Evolutionary conservation across 768 basidiomycete genomes (phyloP).

Genomic region (Boletus eberwhitei): DNA sequence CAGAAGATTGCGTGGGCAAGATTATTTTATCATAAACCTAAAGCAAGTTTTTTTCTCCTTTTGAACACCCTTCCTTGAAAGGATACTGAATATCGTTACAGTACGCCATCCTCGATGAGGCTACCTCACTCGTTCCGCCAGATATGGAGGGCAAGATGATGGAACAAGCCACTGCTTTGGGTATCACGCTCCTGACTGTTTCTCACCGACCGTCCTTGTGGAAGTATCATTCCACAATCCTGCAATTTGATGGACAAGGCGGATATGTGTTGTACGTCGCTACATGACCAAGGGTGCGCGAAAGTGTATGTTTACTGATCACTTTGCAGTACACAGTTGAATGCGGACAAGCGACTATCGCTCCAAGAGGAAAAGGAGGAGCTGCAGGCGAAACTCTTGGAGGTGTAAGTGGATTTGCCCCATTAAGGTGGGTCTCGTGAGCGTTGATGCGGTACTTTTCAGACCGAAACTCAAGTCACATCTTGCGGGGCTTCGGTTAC

Average conservation of each 20-base stretch:
- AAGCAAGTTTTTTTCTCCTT: constrained; percentile 44
- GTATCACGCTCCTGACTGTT: constrained; percentile 91
- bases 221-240: constrained; percentile 85
- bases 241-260: constrained; percentile 93
- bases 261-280: constrained; percentile 86
- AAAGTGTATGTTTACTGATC: neutral
- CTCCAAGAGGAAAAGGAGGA: constrained; percentile 94
- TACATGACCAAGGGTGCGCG: neutral
- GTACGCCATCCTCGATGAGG: constrained; percentile 97
- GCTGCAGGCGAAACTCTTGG: constrained; percentile 78
- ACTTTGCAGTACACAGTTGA: constrained; percentile 68
- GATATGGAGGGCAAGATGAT: constrained; percentile 95
- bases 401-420: constrained; percentile 59
- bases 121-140: constrained; percentile 89
- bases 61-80: neutral
- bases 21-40: constrained; percentile 92
- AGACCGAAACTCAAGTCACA: constrained; percentile 82
- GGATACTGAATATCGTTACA: constrained; percentile 29
- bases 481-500: constrained; percentile 60
- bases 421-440: neutral
- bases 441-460: neutral
- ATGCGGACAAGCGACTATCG: constrained; percentile 85
- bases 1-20: constrained; percentile 97
- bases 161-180: constrained; percentile 81
- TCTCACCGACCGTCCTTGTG: constrained; percentile 93